Base-by-base conservation (phyloP, 2,329 filamentous ascomycete genomes). In the Zymoseptoria brevis region DNA sequence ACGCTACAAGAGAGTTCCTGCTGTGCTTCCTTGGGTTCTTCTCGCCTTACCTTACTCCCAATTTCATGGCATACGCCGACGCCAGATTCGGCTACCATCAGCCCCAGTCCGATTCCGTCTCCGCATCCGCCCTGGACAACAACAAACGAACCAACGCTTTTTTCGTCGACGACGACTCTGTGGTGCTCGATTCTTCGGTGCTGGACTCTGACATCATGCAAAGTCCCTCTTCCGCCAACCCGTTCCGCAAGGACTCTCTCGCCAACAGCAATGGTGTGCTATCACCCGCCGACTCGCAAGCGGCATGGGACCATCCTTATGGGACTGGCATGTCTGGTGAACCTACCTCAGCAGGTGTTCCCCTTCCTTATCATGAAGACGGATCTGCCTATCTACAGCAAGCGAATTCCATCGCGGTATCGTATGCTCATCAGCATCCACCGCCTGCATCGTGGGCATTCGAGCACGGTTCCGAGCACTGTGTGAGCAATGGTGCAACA, bases 401-500 rank as follows among this genome's bases (percentile, higher is more conserved):
- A 16, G 50, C 30, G 45, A 64, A 60, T n/a, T 57, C 61, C 19
- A 58, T 79, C 75, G 71, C 77, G 78, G 75, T 84, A 84, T 54
- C 92, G 88, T 77, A 81, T 86, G 76, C 83, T 84, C 60, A 78
- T 87, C 62, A 78, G 79, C 79, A 81, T 66, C 77, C 78, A 63
- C 67, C 69, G 53, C 64, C 64, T 72, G 76, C 55, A 71, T 59
- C 62, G 62, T 92, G 88, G 88, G 78, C 84, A 54, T 80, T 76
- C 50, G 81, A 84, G 66, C 81, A 81, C 55, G 79, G 78, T 67
- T 88, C 88, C 24, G 87, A 85, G 56, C 83, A 89, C 62, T 87
- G 85, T 73, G 93, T 89, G 6, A 87, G 90, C 62, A 85, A 84
- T 62, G 79, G 83, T 64, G 91, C 89, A 70, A 85, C 84, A 56